Percentiles rank a stretch among this genome's conserved stretches.
These are phyloP conservation scores for Breviolum minutum DNA, from an alignment of 73 alveolate genomes.

Conservation along the genomic window DNA sequence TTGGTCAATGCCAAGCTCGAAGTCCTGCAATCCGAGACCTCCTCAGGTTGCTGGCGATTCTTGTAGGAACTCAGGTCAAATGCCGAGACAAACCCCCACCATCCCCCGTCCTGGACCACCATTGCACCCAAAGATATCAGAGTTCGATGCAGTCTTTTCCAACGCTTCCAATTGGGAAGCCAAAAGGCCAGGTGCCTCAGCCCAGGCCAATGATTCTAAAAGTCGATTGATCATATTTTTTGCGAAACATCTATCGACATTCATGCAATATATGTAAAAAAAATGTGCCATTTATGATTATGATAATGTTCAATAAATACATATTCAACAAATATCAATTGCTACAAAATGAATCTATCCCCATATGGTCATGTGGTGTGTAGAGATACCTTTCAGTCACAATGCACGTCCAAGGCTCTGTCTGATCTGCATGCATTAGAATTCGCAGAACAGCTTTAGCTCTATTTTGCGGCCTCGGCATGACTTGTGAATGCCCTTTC, in stretches of 20 bases:
- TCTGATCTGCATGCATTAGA: slow-evolving; percentile 17
- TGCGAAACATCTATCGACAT: too few relatives aligned
- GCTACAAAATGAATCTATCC: too few relatives aligned
- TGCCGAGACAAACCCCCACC: not conserved
- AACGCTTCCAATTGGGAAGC: slow-evolving; percentile 53
- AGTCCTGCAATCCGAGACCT: slow-evolving; percentile 56
- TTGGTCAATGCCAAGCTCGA: not conserved
- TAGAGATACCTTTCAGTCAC: too few relatives aligned
- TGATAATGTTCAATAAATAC: too few relatives aligned
- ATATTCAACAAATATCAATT: too few relatives aligned
- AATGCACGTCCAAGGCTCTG: not conserved
- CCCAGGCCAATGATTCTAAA: not conserved
- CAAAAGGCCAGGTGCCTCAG: slow-evolving; percentile 52
- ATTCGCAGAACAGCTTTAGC: not conserved
- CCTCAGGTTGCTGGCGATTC: not conserved
- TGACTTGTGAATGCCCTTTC: not conserved
- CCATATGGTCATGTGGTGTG: too few relatives aligned
- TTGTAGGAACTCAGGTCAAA: not conserved
- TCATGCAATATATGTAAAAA: too few relatives aligned
- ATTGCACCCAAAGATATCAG: slow-evolving; percentile 6
- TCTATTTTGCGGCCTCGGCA: not conserved
- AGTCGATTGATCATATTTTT: not conserved
- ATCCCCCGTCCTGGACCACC: slow-evolving; percentile 64
- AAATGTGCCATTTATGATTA: too few relatives aligned
- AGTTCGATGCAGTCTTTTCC: not conserved